phyloP scores from a whole-genome alignment of 805 yeast genomes.

The Candida berthetii region DNA sequence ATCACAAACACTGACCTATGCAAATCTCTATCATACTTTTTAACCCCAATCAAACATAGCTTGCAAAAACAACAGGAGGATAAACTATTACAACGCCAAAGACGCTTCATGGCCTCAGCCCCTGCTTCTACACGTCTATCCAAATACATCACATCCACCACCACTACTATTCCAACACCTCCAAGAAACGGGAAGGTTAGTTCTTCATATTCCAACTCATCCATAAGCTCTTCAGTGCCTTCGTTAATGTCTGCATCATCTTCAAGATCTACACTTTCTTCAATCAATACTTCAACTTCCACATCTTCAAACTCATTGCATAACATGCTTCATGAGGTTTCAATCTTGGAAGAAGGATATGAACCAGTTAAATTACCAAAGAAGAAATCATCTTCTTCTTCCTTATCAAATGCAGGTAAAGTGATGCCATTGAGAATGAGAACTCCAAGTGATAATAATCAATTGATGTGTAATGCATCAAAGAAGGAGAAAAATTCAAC shows the following conservation, averaged over 20 bases:
- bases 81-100: slow-evolving; percentile 18
- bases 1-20: slow-evolving; percentile 68
- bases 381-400: background rate
- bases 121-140: slow-evolving; percentile 7
- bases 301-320: slow-evolving; percentile 12
- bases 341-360: no score
- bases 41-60: slow-evolving; percentile 58
- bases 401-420: no score
- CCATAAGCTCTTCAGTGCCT: slow-evolving; percentile 30
- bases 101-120: slow-evolving; percentile 13
- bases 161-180: slow-evolving; percentile 17
- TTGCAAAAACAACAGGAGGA: slow-evolving; percentile 16
- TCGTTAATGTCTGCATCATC: slow-evolving; percentile 33
- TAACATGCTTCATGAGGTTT: background rate
- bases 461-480: background rate
- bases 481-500: slow-evolving; percentile 1
- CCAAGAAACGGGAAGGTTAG: background rate
- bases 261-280: slow-evolving; percentile 30
- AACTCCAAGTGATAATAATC: slow-evolving; percentile 13
- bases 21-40: slow-evolving; percentile 65
- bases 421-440: slow-evolving; percentile 17
- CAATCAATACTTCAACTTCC: slow-evolving; percentile 17
- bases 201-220: slow-evolving; percentile 9
- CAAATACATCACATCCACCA: slow-evolving; percentile 7
- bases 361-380: no score